These are phyloP conservation scores for Blastobotrys terrestris DNA, from an alignment of 805 yeast genomes.

Conservation along the genomic window DNA sequence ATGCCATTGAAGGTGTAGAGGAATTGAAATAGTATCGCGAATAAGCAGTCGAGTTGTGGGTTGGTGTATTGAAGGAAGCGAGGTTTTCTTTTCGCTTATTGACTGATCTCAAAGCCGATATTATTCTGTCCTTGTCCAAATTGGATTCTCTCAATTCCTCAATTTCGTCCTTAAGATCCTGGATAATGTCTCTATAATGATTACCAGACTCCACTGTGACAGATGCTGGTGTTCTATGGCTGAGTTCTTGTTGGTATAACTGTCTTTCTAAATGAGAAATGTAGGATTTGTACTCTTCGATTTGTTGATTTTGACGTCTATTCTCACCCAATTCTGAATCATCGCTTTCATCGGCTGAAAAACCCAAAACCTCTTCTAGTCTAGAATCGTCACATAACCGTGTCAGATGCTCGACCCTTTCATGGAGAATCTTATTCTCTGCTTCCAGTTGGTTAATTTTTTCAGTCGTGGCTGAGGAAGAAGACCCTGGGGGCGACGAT, in stretches of 20 bases:
- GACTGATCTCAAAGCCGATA: conserved; percentile 64
- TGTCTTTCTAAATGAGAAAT: conserved; percentile 54
- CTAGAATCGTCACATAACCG: conserved; percentile 46
- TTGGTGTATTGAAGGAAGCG: conserved; percentile 7
- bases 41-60: conserved; percentile 11
- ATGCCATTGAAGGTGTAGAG: conserved; percentile 1
- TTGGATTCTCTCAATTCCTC: conserved; percentile 54
- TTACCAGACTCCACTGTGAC: not conserved
- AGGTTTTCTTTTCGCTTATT: conserved; percentile 47
- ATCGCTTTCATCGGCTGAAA: conserved; percentile 27
- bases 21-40: conserved; percentile 14
- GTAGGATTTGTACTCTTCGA: conserved; percentile 42
- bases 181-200: conserved; percentile 31
- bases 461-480: conserved; percentile 17
- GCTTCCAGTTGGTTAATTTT: conserved; percentile 44
- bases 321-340: conserved; percentile 18
- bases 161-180: conserved; percentile 65
- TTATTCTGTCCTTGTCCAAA: conserved; percentile 71
- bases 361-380: conserved; percentile 47
- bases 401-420: conserved; percentile 62
- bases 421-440: conserved; percentile 59
- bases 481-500: not conserved
- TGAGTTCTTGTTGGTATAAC: conserved; percentile 30
- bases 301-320: conserved; percentile 22
- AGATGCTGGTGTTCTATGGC: conserved; percentile 9